Evolutionary conservation across 179 eudicot species (phyloP).

Genomic region (Nepenthes alata): DNA sequence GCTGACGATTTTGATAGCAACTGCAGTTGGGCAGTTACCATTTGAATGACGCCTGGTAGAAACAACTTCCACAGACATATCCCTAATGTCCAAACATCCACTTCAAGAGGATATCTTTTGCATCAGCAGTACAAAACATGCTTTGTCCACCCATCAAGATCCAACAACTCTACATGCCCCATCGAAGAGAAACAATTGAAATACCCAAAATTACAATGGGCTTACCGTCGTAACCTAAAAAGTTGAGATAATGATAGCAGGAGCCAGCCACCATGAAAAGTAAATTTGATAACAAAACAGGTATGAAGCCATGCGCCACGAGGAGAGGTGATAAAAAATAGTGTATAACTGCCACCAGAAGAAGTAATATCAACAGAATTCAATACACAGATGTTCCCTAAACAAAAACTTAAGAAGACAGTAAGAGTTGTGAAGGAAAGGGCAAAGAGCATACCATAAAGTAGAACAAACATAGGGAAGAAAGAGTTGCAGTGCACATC

Average conservation of each 20-base stretch:
- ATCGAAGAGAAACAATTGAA: neutral
- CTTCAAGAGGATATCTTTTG: neutral
- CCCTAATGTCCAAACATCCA: too few relatives aligned
- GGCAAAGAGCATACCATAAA: conserved; percentile 48
- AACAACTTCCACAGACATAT: too few relatives aligned
- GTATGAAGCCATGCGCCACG: conserved; percentile 91
- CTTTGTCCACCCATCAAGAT: too few relatives aligned
- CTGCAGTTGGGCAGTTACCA: too few relatives aligned
- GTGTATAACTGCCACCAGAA: conserved; percentile 63
- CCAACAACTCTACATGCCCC: neutral
- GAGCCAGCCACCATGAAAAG: conserved; percentile 81
- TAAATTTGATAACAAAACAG: conserved; percentile 74
- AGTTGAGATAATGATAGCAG: conserved; percentile 95
- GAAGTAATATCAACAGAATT: neutral
- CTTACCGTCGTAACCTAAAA: conserved; percentile 95
- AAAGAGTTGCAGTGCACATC: conserved; percentile 99
- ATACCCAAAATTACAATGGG: neutral
- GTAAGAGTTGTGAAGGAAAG: neutral
- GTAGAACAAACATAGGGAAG: conserved; percentile 90
- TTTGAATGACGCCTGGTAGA: too few relatives aligned
- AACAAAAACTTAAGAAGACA: neutral
- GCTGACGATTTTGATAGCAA: too few relatives aligned
- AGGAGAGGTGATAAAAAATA: conserved; percentile 89
- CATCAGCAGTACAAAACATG: too few relatives aligned
- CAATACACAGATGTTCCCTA: neutral